Evolutionary conservation across 306 rosid genomes (phyloP), one percentile per base, ranked within the genome.

Genomic region (Oxytropis ochrocephala): DNA sequence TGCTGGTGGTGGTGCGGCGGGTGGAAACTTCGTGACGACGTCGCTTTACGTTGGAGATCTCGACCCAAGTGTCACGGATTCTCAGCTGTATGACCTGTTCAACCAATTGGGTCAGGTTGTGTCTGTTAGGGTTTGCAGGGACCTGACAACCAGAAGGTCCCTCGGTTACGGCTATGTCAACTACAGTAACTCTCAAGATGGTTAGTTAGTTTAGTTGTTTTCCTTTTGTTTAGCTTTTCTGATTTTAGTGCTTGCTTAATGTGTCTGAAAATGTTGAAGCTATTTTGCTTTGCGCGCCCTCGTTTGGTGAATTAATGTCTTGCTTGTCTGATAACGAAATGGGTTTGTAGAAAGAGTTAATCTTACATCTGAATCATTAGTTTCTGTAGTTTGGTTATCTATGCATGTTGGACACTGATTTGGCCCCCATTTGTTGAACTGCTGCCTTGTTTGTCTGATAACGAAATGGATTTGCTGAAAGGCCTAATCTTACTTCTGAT

Each of bases 111-210:
- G 97, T 27, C 97, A 91, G 87, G 97, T 94, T 11, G 91, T 85
- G 56, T 91, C 97, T 46, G 99, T 94, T 79, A 84, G 99, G 95
- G 92, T 94, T 82, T 94, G 99, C 83, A 87, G 97, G 88, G 99
- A 94, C 55, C 80, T 94, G 87, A 71, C 88, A 44, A 82, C 77
- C 19, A 81, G 97, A 21, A 83, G 99, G 80, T 94, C 99, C 38
- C 97, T 94, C 48, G 99, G 99, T 54, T 94, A 94, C 8, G 99
- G 97, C 16, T 94, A 94, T 39, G 99, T 94, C 83, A 94, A 94
- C 78, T 94, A 64, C 44, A 86, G 82, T 86, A 84, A 69, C 66
- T 87, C 96, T 0, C 91, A 80, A 60, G 97, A 94, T 60, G 99
- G 99, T 94, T 32, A 79, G 93, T 77, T 24, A 65, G 85, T 71